Evolutionary conservation across 169 alveolate genomes (phyloP), one percentile per base, ranked within the genome.

Genomic region (Ichthyophthirius multifiliis): DNA sequence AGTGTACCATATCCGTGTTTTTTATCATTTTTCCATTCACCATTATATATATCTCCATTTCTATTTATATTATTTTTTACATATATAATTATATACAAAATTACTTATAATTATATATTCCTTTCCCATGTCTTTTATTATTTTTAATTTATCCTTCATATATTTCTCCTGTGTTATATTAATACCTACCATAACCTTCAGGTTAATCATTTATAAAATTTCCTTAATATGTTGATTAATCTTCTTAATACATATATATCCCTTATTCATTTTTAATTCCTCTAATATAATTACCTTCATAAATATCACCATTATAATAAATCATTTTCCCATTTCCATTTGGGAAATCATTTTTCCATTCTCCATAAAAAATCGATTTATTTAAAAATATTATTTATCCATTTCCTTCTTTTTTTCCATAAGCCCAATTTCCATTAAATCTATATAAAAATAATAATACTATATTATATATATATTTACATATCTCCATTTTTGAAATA

Each of bases 31-130:
- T 77, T 45, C 75, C 76, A 84, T 16, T 77, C 65, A 1, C 89
- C 89, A 6, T 77, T 73, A 77, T 84, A 84, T 16, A 18, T 45
- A 48, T 84, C 86, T 23, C 85, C 85, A 73, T 84, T 84, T n/a
- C 63, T 34, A 39, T 37, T 16, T 67, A 13, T 20, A 46, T n/a
- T 1, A 16, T 7, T n/a, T 13, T 18, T 32, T 12, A 39, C 16
- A 39, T 32, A 10, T 32, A 10, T 6, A 7, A 45, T 46, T 12
- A 0, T 18, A 16, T 1, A 35, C 18, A 37, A 30, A 34, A 35
- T 76, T 62, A 37, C 43, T 15, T n/a, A 20, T 48, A 76, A 35
- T 44, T 62, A 34, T 67, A 67, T 18, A 12, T 30, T 39, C 77
- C 77, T 41, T 44, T 67, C 9, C 77, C 77, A 37, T 67, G 35